Conservation (phyloP, 78 protist genomes). For the Protostelium mycophagum region DNA sequence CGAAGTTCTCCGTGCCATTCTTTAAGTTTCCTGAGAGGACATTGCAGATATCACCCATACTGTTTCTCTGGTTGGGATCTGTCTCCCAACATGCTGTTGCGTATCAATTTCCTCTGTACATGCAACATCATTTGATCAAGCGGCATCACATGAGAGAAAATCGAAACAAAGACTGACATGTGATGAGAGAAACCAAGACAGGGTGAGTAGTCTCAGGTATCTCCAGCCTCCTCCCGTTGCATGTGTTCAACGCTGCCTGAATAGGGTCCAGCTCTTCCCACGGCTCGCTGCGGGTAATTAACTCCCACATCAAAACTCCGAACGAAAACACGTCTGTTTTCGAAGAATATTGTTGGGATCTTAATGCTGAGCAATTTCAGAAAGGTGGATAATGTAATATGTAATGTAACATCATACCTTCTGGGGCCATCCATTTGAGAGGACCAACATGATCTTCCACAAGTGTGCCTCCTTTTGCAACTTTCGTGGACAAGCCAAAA, state of each 20-base stretch:
- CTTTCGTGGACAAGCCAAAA: background rate
- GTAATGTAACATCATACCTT: background rate
- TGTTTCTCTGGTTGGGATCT: background rate
- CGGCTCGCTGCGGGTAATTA: background rate
- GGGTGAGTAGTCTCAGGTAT: background rate
- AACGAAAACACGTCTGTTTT: background rate
- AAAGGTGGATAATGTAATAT: background rate
- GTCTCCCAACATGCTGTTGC: background rate
- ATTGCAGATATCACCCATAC: background rate
- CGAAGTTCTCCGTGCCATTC: too few species aligned
- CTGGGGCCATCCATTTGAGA: background rate
- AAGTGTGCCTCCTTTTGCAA: background rate
- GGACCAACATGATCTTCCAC: background rate
- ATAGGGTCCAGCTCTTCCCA: background rate
- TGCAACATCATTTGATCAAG: too few species aligned
- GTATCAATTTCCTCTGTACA: too few species aligned
- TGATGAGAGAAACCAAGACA: background rate
- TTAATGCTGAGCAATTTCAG: background rate
- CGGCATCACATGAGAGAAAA: background rate
- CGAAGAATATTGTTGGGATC: background rate
- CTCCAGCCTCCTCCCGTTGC: background rate
- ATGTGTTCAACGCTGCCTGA: background rate
- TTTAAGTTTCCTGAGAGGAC: too few species aligned
- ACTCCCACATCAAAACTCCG: background rate
- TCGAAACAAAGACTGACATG: background rate